phyloP scores from a whole-genome alignment of 2,329 filamentous ascomycete genomes.

The Botrytis fragariae region DNA sequence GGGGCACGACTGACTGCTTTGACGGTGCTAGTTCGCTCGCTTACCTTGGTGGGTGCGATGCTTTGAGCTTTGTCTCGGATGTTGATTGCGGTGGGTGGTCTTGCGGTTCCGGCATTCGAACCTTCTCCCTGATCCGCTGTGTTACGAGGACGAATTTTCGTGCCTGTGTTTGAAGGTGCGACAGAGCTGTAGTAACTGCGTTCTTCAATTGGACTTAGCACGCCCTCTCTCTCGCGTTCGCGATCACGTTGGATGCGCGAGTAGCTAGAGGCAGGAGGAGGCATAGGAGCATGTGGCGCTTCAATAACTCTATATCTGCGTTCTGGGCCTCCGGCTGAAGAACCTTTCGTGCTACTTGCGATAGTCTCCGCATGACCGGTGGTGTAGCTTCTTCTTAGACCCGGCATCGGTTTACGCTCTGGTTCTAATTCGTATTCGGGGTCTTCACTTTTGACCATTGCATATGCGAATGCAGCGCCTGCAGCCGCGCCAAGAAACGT shows the following conservation, averaged over 20 bases:
- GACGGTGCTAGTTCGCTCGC: constrained; percentile 5
- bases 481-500: constrained; percentile 77
- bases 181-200: constrained; percentile 12
- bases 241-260: constrained; percentile 8
- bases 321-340: neutral
- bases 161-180: neutral
- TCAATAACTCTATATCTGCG: constrained; percentile 17
- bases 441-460: constrained; percentile 61
- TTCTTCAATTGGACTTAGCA: constrained; percentile 2
- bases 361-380: constrained; percentile 13
- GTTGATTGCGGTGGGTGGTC: constrained; percentile 15
- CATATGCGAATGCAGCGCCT: constrained; percentile 73
- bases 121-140: neutral
- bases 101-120: constrained; percentile 8
- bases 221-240: constrained; percentile 16
- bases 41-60: neutral
- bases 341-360: constrained; percentile 4
- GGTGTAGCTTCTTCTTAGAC: constrained; percentile 13
- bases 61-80: neutral
- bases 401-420: neutral
- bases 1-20: constrained; percentile 11
- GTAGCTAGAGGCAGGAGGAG: constrained; percentile 11
- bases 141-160: constrained; percentile 1
- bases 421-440: constrained; percentile 22
- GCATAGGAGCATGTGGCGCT: constrained; percentile 12